Conservation (phyloP, 176 grass and related monocot genomes). For the Oryza glumipatula region DNA sequence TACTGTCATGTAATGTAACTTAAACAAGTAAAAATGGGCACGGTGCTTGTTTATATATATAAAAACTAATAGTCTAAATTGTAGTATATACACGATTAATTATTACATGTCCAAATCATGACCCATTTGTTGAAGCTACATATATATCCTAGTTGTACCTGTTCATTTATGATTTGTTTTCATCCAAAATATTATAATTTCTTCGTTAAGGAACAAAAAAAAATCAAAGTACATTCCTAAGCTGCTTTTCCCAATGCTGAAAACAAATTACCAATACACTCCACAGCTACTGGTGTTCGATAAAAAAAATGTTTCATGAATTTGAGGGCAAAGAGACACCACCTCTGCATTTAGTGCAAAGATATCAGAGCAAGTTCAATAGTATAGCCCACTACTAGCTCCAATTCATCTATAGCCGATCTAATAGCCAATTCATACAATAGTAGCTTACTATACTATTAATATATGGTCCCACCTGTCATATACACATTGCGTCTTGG, state of each 20-base stretch:
- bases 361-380: too few species aligned
- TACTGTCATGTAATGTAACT: too few species aligned
- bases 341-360: conserved; percentile 10
- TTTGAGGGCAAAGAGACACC: conserved; percentile 23
- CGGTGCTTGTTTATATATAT: too few species aligned
- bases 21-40: too few species aligned
- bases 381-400: too few species aligned
- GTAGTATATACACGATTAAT: background rate
- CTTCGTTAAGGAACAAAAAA: background rate
- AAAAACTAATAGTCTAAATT: background rate
- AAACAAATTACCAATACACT: background rate
- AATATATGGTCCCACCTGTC: too few species aligned
- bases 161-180: background rate
- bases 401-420: too few species aligned
- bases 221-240: too few species aligned
- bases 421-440: too few species aligned
- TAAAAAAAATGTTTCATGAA: background rate
- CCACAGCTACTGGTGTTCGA: background rate
- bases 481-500: too few species aligned
- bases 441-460: too few species aligned
- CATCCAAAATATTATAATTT: background rate
- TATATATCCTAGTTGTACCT: background rate
- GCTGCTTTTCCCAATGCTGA: background rate
- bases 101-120: background rate
- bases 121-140: background rate